These are phyloP conservation scores for Ceratobasidium sp. DNA, from an alignment of 1,284 basidiomycete genomes.

Conservation along the genomic window DNA sequence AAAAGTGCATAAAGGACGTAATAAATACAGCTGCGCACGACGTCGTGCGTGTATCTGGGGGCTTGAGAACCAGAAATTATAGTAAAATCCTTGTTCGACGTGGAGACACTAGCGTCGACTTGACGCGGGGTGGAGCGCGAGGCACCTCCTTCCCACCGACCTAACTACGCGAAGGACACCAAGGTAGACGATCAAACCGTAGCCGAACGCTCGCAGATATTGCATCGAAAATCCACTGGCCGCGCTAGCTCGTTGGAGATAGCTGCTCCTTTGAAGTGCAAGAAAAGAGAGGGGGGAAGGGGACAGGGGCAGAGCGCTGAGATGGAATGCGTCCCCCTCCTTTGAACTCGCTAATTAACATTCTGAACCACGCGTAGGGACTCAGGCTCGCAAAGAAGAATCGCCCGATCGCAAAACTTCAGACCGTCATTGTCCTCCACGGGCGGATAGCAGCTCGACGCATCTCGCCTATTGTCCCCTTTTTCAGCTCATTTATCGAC, in stretches of 20 bases:
- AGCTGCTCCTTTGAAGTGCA: not conserved
- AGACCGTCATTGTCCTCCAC: conserved; percentile 4
- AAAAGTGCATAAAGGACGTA: conserved; percentile 7
- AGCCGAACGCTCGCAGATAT: not conserved
- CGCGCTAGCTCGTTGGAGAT: not conserved
- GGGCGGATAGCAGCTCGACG: conserved; percentile 6
- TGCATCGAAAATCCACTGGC: not conserved
- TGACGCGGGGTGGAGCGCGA: not conserved
- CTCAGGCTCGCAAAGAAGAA: not conserved
- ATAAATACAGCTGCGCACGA: not conserved
- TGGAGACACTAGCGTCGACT: not conserved
- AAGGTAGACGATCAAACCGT: conserved; percentile 2
- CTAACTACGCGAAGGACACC: conserved; percentile 1
- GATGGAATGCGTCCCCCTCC: conserved; percentile 3
- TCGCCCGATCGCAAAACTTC: not conserved
- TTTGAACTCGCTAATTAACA: conserved; percentile 9
- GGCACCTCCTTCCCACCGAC: not conserved
- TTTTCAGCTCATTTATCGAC: not conserved
- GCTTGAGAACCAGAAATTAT: not conserved
- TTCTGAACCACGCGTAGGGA: not conserved
- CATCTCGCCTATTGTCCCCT: not conserved
- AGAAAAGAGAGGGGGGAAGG: not conserved
- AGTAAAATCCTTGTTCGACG: not conserved
- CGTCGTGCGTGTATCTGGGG: not conserved
- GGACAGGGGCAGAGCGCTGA: not conserved